A percentile compares a stretch with the other conserved stretches of the same genome.
These are phyloP conservation scores for Psilocybe cubensis DNA, from an alignment of 768 basidiomycete genomes.

Conservation along the genomic window DNA sequence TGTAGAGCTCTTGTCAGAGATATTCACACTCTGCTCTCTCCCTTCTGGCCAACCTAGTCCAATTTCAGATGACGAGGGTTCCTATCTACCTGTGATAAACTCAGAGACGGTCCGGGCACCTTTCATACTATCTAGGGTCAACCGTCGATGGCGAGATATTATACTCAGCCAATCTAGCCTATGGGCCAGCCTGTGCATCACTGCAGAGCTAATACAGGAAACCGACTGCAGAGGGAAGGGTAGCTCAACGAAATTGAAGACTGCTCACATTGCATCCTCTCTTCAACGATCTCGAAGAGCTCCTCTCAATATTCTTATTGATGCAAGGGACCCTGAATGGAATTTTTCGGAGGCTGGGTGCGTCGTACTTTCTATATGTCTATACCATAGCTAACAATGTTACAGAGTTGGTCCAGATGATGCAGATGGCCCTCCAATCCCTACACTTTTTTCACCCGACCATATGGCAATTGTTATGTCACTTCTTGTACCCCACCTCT, in stretches of 20 bases:
- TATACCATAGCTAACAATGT: slow-evolving; percentile 2
- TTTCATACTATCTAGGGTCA: slow-evolving; percentile 49
- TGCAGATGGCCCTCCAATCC: slow-evolving; percentile 27
- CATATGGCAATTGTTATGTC: slow-evolving; percentile 50
- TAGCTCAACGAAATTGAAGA: slow-evolving; percentile 29
- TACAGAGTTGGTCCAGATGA: slow-evolving; percentile 31
- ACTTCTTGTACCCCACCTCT: slow-evolving; percentile 53
- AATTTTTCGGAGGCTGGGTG: slow-evolving; percentile 58
- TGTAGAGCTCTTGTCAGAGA: slow-evolving; percentile 58
- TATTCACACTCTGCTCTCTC: slow-evolving; percentile 54
- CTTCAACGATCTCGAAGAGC: slow-evolving; percentile 50
- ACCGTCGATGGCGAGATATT: slow-evolving; percentile 55
- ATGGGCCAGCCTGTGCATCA: slow-evolving; percentile 60
- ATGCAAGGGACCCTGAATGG: slow-evolving; percentile 62
- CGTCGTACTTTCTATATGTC: slow-evolving; percentile 12
- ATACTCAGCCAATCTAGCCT: slow-evolving; percentile 51
- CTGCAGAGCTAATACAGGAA: slow-evolving; percentile 37
- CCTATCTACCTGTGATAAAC: slow-evolving; percentile 35
- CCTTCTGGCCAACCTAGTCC: slow-evolving; percentile 18
- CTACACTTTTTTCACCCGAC: slow-evolving; percentile 40
- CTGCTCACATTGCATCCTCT: slow-evolving; percentile 41
- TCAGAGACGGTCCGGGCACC: slow-evolving; percentile 47
- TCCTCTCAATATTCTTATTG: slow-evolving; percentile 59
- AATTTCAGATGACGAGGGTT: slow-evolving; percentile 20
- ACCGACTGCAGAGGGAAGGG: slow-evolving; percentile 6